Percentiles rank a stretch among this genome's conserved stretches.
These are phyloP conservation scores for Komagataella mondaviorum DNA, from an alignment of 805 yeast genomes.

Conservation along the genomic window DNA sequence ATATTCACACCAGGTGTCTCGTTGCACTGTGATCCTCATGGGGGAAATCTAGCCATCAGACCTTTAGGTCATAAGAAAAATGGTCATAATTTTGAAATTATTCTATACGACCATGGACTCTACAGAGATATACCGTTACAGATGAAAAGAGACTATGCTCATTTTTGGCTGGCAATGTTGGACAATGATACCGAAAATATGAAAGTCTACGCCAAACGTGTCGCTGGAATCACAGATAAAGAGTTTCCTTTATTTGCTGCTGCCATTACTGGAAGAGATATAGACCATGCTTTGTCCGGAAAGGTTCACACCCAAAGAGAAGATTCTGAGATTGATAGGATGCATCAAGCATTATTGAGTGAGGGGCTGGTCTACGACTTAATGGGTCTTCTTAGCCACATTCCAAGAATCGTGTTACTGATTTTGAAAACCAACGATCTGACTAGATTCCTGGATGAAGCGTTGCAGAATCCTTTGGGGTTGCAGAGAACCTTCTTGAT, in stretches of 20 bases:
- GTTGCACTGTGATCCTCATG: slow-evolving; percentile 96
- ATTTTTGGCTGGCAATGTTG: slow-evolving; percentile 82
- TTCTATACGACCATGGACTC: slow-evolving; percentile 89
- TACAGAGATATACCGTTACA: slow-evolving; percentile 73
- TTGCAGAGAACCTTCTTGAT: slow-evolving; percentile 79
- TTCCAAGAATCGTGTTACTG: slow-evolving; percentile 78
- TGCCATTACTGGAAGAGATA: slow-evolving; percentile 91
- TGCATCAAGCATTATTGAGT: slow-evolving; percentile 50
- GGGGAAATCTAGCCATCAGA: slow-evolving; percentile 86
- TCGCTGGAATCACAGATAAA: slow-evolving; percentile 67
- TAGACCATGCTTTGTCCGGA: slow-evolving; percentile 55
- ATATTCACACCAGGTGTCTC: slow-evolving; percentile 87
- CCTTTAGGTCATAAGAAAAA: slow-evolving; percentile 12
- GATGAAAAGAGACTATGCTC: slow-evolving; percentile 73
- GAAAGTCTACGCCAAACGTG: slow-evolving; percentile 59
- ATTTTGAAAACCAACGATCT: slow-evolving; percentile 90
- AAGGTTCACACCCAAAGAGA: slow-evolving; percentile 44
- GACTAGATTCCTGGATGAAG: slow-evolving; percentile 80
- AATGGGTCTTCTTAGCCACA: slow-evolving; percentile 62
- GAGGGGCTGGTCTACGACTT: slow-evolving; percentile 57
- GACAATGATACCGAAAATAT: slow-evolving; percentile 55
- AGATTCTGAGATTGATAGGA: slow-evolving; percentile 48
- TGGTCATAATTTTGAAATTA: slow-evolving; percentile 74
- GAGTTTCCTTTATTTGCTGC: slow-evolving; percentile 81
- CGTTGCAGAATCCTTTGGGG: slow-evolving; percentile 70